These are phyloP conservation scores for Urochloa ruziziensis DNA, from an alignment of 176 grass and related monocot genomes.

Conservation along the genomic window DNA sequence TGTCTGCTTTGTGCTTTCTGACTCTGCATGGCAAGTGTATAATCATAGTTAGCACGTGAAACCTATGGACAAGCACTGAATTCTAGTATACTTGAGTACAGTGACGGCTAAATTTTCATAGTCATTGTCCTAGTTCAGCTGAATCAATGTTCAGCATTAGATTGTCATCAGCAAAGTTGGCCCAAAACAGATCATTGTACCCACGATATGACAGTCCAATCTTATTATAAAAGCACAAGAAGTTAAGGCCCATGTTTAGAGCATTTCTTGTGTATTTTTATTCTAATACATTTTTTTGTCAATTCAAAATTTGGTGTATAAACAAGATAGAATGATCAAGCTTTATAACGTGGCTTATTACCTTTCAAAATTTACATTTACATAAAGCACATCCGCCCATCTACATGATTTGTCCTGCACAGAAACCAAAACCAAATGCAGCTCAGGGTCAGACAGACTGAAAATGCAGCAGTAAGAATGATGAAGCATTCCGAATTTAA, in stretches of 20 bases:
- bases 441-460: neutral
- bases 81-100: constrained; percentile 8
- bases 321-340: constrained; percentile 13
- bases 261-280: neutral
- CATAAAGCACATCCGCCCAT: neutral
- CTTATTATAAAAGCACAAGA: neutral
- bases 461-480: neutral
- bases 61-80: neutral
- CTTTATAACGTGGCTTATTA: constrained; percentile 6
- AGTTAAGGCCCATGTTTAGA: neutral
- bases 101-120: neutral
- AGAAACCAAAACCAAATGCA: neutral
- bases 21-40: neutral
- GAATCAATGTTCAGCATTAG: neutral
- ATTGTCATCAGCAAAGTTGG: constrained; percentile 1
- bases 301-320: constrained; percentile 1
- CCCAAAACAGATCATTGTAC: neutral
- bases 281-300: neutral
- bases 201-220: neutral
- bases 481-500: neutral
- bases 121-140: neutral
- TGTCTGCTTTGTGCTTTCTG: neutral
- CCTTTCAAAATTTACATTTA: constrained; percentile 26
- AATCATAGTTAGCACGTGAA: neutral
- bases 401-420: constrained; percentile 20